Base-by-base conservation (phyloP, 169 alveolate species). In the Cryptosporidium sp. region DNA sequence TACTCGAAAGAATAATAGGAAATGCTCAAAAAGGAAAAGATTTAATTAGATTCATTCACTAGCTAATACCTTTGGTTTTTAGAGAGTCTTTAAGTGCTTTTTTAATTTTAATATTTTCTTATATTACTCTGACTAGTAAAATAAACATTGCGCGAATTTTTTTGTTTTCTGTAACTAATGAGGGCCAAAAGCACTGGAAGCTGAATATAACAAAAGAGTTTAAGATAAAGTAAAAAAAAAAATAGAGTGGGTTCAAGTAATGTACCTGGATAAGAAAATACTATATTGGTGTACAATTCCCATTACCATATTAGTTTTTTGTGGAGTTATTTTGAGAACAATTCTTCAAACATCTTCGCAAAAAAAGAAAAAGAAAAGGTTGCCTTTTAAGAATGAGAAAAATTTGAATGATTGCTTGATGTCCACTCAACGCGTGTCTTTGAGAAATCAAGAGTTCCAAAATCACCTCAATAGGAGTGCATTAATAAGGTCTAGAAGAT, bases 231-330 rank as follows among this genome's bases (percentile, higher is more conserved):
- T 9, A 23, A 56, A 21, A 56, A 3, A 2, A 16, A 56, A 3
- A 2, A 16, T 21, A n/a, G 37, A 1, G 18, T 56, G 12, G 9
- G 2, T 23, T n/a, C 69, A 37, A 62, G 29, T 5, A n/a, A 80
- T 80, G 89, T 29, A 44, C 39, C 42, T 80, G 18, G 67, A 60
- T 58, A 62, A 35, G 21, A 21, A 45, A 8, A 80, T 80, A 35
- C 75, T 61, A 14, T 62, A 62, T 31, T 80, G 89, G 89, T 31
- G 52, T 29, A 48, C 89, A 44, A 60, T 80, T 42, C 89, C 89
- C 16, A 45, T 65, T 0, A 5, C 42, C 42, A 35, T 80, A 21
- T 45, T 80, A 65, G 89, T 80, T 23, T 80, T 80, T 80, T 80
- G 89, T 62, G 89, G 89, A 58, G 75, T 80, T 16, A 45, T 44